Conservation (phyloP, 441 rosid species). For the Bruguiera hainesii region DNA sequence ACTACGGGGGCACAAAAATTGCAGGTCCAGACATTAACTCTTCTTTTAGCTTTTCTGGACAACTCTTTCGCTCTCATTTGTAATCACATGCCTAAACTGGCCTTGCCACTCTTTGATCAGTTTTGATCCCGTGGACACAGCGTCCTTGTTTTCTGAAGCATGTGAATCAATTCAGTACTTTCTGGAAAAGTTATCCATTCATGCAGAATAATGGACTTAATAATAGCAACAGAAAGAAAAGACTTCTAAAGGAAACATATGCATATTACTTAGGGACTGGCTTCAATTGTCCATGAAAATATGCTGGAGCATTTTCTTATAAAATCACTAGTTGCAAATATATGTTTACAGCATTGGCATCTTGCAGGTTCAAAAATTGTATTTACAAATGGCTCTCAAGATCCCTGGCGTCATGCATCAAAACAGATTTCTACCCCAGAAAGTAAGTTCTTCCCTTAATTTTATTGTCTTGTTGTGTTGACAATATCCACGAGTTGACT, state of each 20-base stretch:
- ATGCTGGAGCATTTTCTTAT: no score
- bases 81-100: neutral
- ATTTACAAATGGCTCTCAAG: constrained; percentile 94
- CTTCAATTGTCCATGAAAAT: no score
- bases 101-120: neutral
- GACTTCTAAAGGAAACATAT: neutral
- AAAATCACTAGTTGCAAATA: neutral
- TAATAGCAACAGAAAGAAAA: neutral
- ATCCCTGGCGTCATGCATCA: constrained; percentile 98
- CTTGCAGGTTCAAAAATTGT: constrained; percentile 77
- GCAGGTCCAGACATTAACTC: constrained; percentile 48
- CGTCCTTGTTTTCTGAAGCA: no score
- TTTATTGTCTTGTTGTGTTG: no score
- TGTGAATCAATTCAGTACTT: neutral
- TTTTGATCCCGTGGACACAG: neutral
- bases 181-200: neutral
- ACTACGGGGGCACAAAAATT: constrained; percentile 81
- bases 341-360: neutral
- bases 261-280: neutral
- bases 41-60: neutral
- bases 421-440: constrained; percentile 81
- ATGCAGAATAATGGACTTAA: neutral
- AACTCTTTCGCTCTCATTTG: neutral
- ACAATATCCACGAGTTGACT: no score
- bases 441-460: constrained; percentile 40